phyloP scores from a whole-genome alignment of 2,329 filamentous ascomycete genomes.

The Myriangium duriaei region DNA sequence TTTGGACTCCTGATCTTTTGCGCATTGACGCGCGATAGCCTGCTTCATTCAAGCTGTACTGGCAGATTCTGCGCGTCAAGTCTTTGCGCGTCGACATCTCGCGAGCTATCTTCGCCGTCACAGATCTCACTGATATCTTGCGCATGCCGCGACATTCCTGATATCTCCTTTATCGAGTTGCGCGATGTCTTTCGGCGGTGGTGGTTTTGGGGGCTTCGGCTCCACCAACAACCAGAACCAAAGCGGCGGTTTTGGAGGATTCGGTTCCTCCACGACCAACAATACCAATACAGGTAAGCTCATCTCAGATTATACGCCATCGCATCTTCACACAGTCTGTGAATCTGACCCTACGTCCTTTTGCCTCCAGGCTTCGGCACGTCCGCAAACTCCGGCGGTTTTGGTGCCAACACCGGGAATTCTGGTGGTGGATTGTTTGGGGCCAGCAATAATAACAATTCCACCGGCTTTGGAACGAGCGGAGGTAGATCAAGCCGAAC shows the following conservation, averaged over 20 bases:
- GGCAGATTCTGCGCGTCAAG: conserved; percentile 3
- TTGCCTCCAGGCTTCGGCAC: conserved; percentile 13
- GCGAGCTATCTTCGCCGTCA: not conserved
- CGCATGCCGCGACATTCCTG: not conserved
- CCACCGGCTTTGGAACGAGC: conserved; percentile 10
- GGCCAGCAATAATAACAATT: conserved; percentile 25
- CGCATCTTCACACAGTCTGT: not conserved
- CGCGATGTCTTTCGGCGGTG: conserved; percentile 13
- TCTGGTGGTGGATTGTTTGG: conserved; percentile 23
- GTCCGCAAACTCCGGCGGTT: conserved; percentile 14
- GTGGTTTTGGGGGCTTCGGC: conserved; percentile 43
- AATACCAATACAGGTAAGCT: conserved; percentile 17
- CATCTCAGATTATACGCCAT: not conserved
- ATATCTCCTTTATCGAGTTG: not conserved
- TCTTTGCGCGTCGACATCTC: conserved; percentile 9
- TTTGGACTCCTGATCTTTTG: not conserved
- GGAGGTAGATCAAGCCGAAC: conserved; percentile 10
- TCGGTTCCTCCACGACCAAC: conserved; percentile 15
- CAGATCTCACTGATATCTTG: not conserved
- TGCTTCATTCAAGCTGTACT: not conserved
- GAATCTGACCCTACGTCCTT: not conserved
- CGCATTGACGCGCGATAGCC: not conserved
- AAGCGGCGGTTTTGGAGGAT: conserved; percentile 42
- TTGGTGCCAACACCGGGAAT: conserved; percentile 14
- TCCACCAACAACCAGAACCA: conserved; percentile 73